Conservation (phyloP, 2,329 filamentous ascomycete genomes). For the Fusarium foetens region DNA sequence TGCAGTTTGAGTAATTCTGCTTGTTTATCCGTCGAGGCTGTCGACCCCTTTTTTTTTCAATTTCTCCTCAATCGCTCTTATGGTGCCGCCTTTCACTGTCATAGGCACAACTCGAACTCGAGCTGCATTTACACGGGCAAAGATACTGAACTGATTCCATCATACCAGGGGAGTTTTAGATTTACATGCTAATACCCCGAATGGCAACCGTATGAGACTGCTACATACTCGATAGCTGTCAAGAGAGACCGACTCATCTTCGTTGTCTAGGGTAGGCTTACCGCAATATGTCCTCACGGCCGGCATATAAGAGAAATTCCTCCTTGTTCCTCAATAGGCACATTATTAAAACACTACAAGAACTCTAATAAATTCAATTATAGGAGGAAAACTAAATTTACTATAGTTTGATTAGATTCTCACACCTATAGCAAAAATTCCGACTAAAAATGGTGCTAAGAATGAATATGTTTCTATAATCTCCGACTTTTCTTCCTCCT, state of each 20-base stretch:
- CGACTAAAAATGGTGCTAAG: not conserved
- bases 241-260: not conserved
- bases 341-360: not conserved
- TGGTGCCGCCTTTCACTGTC: no score
- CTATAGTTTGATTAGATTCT: not conserved
- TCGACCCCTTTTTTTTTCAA: not conserved
- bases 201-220: no score
- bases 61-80: not conserved
- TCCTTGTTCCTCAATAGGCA: not conserved
- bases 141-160: fast-evolving
- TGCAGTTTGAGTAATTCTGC: not conserved
- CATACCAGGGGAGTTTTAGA: fast-evolving
- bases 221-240: not conserved
- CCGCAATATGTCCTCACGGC: not conserved
- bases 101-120: not conserved
- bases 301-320: not conserved
- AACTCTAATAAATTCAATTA: not conserved
- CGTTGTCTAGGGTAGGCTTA: not conserved
- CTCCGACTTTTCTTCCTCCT: not conserved
- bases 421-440: not conserved
- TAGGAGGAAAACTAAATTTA: no score
- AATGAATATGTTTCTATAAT: not conserved
- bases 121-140: not conserved
- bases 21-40: not conserved
- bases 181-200: no score